phyloP scores from a whole-genome alignment of 805 yeast genomes.

The Zygoascus bituminiphila region DNA sequence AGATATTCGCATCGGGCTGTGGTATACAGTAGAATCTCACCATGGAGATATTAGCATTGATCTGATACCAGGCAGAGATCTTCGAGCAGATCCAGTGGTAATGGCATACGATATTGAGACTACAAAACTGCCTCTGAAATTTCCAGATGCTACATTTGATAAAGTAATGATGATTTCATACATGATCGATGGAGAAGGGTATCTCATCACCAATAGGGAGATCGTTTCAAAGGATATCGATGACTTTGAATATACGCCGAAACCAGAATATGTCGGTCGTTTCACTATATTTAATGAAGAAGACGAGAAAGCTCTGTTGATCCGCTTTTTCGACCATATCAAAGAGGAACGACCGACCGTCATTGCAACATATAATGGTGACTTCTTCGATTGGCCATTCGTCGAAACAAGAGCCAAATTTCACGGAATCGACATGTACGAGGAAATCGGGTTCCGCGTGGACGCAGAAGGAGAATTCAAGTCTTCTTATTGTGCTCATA shows the following conservation, averaged over 20 bases:
- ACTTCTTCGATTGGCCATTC: conserved; percentile 98
- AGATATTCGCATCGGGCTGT: conserved; percentile 82
- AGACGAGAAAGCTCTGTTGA: conserved; percentile 67
- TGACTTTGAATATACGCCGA: conserved; percentile 96
- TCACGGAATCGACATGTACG: conserved; percentile 81
- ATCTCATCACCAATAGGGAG: conserved; percentile 84
- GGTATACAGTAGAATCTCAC: conserved; percentile 75
- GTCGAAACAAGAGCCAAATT: conserved; percentile 79
- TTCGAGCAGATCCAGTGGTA: conserved; percentile 96
- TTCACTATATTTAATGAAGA: conserved; percentile 87
- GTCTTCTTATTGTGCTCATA: conserved; percentile 85
- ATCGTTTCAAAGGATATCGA: conserved; percentile 91
- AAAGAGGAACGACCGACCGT: conserved; percentile 87
- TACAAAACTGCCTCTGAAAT: conserved; percentile 89
- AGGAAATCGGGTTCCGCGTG: conserved; percentile 87
- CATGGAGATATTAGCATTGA: conserved; percentile 46
- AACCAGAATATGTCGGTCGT: conserved; percentile 86
- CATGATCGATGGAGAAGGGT: conserved; percentile 98
- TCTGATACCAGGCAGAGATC: conserved; percentile 66
- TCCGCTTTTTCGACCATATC: conserved; percentile 81
- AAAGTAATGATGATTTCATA: conserved; percentile 98
- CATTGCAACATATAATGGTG: conserved; percentile 98
- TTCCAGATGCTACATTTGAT: conserved; percentile 86
- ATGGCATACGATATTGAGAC: conserved; percentile 97
- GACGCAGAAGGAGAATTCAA: conserved; percentile 90